phyloP scores from a whole-genome alignment of 345 rosid species.

The Cochlearia excelsa region DNA sequence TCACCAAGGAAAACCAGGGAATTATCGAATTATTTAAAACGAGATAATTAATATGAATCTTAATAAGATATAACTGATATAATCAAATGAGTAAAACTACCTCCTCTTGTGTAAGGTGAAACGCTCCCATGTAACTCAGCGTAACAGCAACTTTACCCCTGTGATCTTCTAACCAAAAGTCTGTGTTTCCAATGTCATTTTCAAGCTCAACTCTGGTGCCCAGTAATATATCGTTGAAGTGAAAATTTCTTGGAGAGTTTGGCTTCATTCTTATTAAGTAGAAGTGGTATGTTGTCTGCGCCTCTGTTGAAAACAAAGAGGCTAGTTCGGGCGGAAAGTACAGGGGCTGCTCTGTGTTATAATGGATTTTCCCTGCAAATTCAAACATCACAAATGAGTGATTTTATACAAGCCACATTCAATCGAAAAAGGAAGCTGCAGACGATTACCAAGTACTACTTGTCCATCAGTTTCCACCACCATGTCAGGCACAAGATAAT shows the following conservation, averaged over 20 bases:
- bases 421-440: background rate
- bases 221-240: slow-evolving; percentile 56
- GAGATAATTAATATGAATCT: background rate
- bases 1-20: slow-evolving; percentile 1
- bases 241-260: slow-evolving; percentile 39
- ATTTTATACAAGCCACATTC: background rate
- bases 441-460: slow-evolving; percentile 44
- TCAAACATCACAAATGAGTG: slow-evolving; percentile 7
- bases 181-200: slow-evolving; percentile 38
- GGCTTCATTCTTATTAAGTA: slow-evolving; percentile 56
- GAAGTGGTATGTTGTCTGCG: slow-evolving; percentile 43
- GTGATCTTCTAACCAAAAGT: slow-evolving; percentile 53
- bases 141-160: slow-evolving; percentile 49
- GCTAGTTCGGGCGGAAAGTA: slow-evolving; percentile 77
- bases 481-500: slow-evolving; percentile 77
- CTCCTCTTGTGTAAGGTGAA: slow-evolving; percentile 41
- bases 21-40: slow-evolving; percentile 2
- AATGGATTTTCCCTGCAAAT: slow-evolving; percentile 43
- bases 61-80: slow-evolving; percentile 3
- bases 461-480: slow-evolving; percentile 49
- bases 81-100: slow-evolving; percentile 34
- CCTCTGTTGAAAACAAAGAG: slow-evolving; percentile 23
- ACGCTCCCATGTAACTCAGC: slow-evolving; percentile 47
- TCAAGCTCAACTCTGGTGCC: slow-evolving; percentile 50
- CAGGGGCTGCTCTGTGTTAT: slow-evolving; percentile 55